phyloP scores from a whole-genome alignment of 179 eudicot genomes.

The Gypsophila paniculata region DNA sequence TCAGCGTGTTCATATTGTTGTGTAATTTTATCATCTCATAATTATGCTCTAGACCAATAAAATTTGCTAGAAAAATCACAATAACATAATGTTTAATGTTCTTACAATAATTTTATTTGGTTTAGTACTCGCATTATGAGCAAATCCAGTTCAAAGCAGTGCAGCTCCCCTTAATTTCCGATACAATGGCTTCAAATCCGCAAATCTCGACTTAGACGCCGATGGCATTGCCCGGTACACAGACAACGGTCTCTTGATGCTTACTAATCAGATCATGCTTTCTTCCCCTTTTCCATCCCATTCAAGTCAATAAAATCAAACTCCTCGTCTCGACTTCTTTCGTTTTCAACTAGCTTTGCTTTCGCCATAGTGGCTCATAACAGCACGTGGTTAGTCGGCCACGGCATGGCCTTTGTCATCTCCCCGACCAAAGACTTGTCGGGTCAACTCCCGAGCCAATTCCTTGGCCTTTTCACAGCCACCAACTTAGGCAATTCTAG shows the following conservation, averaged over 20 bases:
- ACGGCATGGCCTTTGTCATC: slow-evolving; percentile 35
- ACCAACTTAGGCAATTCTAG: slow-evolving; percentile 22
- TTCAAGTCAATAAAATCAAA: neutral
- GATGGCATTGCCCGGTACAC: slow-evolving; percentile 10
- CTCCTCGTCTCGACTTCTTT: neutral
- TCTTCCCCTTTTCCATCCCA: slow-evolving; percentile 8
- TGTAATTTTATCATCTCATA: neutral
- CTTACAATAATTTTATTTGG: neutral
- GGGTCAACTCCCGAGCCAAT: slow-evolving; percentile 21
- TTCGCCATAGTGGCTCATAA: slow-evolving; percentile 22
- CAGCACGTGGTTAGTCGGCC: slow-evolving; percentile 17
- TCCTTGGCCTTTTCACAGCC: slow-evolving; percentile 29
- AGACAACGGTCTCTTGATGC: slow-evolving; percentile 12
- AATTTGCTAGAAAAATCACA: neutral
- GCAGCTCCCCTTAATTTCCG: neutral
- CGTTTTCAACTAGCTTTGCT: slow-evolving; percentile 31
- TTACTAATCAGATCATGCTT: slow-evolving; percentile 9
- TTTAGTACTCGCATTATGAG: neutral
- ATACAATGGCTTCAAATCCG: slow-evolving; percentile 8
- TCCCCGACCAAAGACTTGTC: slow-evolving; percentile 21
- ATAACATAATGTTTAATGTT: neutral
- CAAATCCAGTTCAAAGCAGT: neutral
- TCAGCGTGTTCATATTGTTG: neutral
- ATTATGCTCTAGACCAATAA: neutral
- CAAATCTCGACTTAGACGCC: slow-evolving; percentile 3